Evolutionary conservation across 2,329 filamentous ascomycete species (phyloP).

Genomic region (Penicillium concentricum): DNA sequence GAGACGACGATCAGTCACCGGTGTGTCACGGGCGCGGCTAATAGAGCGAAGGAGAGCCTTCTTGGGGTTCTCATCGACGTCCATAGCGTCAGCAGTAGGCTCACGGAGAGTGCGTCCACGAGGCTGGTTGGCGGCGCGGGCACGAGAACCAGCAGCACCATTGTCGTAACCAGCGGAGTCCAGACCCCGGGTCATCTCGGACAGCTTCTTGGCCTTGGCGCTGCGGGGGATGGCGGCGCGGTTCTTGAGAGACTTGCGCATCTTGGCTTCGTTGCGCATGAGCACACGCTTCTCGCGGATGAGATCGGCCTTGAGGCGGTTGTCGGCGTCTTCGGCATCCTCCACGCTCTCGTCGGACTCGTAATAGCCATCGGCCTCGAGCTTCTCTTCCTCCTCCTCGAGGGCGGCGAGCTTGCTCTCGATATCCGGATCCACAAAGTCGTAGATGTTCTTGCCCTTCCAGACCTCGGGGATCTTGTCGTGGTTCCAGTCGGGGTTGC

Average conservation of each 20-base stretch:
- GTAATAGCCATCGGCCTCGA: slow-evolving; percentile 91
- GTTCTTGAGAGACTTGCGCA: slow-evolving; percentile 98
- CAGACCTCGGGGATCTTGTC: slow-evolving; percentile 93
- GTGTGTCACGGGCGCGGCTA: slow-evolving; percentile 63
- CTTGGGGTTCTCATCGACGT: slow-evolving; percentile 46
- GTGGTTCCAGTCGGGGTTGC: slow-evolving; percentile 89
- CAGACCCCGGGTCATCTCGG: slow-evolving; percentile 82
- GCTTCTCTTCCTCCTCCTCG: slow-evolving; percentile 91
- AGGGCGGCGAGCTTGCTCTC: slow-evolving; percentile 86
- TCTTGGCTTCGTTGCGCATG: slow-evolving; percentile 89
- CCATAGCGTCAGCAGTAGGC: slow-evolving; percentile 70
- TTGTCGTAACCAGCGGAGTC: slow-evolving; percentile 84
- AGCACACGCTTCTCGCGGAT: slow-evolving; percentile 93
- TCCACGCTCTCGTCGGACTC: slow-evolving; percentile 80
- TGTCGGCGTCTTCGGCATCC: slow-evolving; percentile 83
- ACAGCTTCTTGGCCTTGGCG: slow-evolving; percentile 74
- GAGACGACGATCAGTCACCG: slow-evolving; percentile 48
- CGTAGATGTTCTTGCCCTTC: slow-evolving; percentile 95
- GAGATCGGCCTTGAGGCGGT: slow-evolving; percentile 85
- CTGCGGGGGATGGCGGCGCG: slow-evolving; percentile 87
- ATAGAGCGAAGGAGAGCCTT: slow-evolving; percentile 64
- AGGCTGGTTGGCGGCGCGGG: slow-evolving; percentile 52
- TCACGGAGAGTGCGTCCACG: slow-evolving; percentile 70
- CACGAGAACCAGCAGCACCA: slow-evolving; percentile 69
- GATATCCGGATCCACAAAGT: slow-evolving; percentile 96